Base-by-base conservation (phyloP, 768 basidiomycete species). In the Multifurca ochricompacta region DNA sequence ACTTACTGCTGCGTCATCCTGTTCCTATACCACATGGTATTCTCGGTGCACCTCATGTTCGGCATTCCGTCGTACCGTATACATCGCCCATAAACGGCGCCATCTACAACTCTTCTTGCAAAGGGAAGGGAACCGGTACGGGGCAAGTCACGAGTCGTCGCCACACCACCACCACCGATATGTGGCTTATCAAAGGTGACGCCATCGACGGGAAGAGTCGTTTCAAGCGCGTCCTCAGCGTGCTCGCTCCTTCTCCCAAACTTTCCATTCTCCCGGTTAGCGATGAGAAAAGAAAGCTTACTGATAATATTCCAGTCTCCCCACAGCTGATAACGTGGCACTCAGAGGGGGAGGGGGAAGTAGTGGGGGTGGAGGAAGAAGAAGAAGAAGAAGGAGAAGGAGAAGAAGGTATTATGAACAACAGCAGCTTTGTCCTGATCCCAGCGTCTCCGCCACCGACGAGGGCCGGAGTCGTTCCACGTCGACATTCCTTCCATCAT, bases 121-220 rank as follows among this genome's bases (percentile, higher is more conserved):
- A 80, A 48, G 85, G 83, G 65, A 78, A 78, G 51, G 83, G 81
- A 66, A 78, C 75, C 43, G 80, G 78, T 56, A 59, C 70, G 47
- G 85, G 82, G 18, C 78, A 85, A 36, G 79, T 87, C 19, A 83
- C 87, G 66, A 80, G 78, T 27, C 77, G 82, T 30, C 80, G 82
- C n/a, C n/a, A n/a, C n/a, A n/a, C n/a, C n/a, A n/a, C n/a, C 43
- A 85, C 83, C 60, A 82, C 83, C 23, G 85, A 87, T 61, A 79
- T 87, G 27, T 87, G 86, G 86, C 67, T 87, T 59, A 66, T 77
- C 11, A 83, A 82, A 50, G 83, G 85, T n/a, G 79, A 87, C 56
- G 85, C 85, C 6, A 70, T 83, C 19, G 81, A 83, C 45, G 82
- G 82, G 1, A 84, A 81, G 66, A 70, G 70, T 51, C 83, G 80